Conservation (phyloP, 768 basidiomycete genomes). For the Tulasnella sp. region DNA sequence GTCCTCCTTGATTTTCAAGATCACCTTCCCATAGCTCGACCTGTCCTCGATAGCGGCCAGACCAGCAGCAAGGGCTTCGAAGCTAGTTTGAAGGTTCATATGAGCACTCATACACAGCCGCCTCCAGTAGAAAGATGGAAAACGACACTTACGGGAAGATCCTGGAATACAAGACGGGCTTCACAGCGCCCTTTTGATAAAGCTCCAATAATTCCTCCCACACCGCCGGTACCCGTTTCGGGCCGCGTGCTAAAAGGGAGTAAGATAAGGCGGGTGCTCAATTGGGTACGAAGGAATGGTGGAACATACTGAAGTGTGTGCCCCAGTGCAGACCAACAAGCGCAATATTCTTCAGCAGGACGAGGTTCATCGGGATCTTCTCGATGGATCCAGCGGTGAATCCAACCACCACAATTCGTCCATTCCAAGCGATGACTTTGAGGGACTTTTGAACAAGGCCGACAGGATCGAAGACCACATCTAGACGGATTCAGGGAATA, state of each 20-base stretch:
- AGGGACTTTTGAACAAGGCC: constrained; percentile 81
- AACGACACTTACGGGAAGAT: constrained; percentile 50
- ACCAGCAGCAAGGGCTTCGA: constrained; percentile 69
- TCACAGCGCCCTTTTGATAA: constrained; percentile 63
- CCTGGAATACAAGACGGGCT: constrained; percentile 71
- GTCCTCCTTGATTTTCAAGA: constrained; percentile 62
- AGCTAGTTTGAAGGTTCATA: constrained; percentile 40
- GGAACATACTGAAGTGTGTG: constrained; percentile 63
- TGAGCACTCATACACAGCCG: neutral
- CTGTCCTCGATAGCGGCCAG: constrained; percentile 75
- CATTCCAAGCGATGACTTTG: constrained; percentile 95
- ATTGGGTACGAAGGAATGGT: constrained; percentile 10
- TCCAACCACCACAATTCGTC: constrained; percentile 89
- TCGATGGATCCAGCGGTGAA: constrained; percentile 86
- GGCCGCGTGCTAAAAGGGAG: constrained; percentile 60
- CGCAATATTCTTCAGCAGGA: constrained; percentile 84
- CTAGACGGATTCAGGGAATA: too few relatives aligned
- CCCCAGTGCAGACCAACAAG: constrained; percentile 90
- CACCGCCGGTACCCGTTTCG: constrained; percentile 60
- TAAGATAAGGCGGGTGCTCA: neutral
- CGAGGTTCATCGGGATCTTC: constrained; percentile 78
- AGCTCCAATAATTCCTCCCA: constrained; percentile 75
- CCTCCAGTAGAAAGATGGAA: neutral
- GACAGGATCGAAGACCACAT: constrained; percentile 88
- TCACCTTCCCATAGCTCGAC: constrained; percentile 90